These are phyloP conservation scores for Vitis cinerea DNA, from an alignment of 164 flowering plant genomes.

Conservation along the genomic window DNA sequence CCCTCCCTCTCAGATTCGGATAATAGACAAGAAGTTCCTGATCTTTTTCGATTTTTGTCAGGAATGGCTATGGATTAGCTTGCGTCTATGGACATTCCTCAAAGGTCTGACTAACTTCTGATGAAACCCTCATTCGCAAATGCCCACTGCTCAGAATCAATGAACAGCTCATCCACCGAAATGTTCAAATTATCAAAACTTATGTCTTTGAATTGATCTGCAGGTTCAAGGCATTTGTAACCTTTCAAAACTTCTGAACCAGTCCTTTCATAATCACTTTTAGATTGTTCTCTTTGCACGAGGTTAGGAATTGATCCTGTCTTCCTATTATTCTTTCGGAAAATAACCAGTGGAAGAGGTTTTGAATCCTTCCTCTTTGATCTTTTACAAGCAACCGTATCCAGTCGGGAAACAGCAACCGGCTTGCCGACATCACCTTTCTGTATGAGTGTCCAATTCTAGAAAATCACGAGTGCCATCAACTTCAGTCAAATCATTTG, in stretches of 20 bases:
- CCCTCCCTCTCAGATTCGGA: no score
- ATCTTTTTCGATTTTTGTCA: no score
- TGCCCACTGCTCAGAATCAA: constrained; percentile 25
- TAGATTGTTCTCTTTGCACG: constrained; percentile 27
- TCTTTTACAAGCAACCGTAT: background rate
- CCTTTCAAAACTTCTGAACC: constrained; percentile 28
- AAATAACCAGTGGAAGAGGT: constrained; percentile 19
- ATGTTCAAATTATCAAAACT: constrained; percentile 31
- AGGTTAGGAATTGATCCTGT: constrained; percentile 2
- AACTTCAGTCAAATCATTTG: constrained; percentile 30
- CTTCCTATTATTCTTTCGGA: constrained; percentile 12
- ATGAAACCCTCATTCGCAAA: no score
- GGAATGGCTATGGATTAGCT: no score
- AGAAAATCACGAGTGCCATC: constrained; percentile 49
- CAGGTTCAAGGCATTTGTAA: constrained; percentile 16
- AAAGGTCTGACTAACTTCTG: no score
- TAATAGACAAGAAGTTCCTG: no score
- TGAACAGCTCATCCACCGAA: constrained; percentile 24
- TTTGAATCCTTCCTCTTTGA: constrained; percentile 22
- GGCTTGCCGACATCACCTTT: constrained; percentile 31
- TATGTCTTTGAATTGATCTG: constrained; percentile 27
- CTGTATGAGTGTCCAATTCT: constrained; percentile 28
- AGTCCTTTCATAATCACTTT: constrained; percentile 29
- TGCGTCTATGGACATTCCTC: no score
- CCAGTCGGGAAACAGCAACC: background rate